phyloP scores from a whole-genome alignment of 345 rosid genomes.

The Luvunga scandens region DNA sequence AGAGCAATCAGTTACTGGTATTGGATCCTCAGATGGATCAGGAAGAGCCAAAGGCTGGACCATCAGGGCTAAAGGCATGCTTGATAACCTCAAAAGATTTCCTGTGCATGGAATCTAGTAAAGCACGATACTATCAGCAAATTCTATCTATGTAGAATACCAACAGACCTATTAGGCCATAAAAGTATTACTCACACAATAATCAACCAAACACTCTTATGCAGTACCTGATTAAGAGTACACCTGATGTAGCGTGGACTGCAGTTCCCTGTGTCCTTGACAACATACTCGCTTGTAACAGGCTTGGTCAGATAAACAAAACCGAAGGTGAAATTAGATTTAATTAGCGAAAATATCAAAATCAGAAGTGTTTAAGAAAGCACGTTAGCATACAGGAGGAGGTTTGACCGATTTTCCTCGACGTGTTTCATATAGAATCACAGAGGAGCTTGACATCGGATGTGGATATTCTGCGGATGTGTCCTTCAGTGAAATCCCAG shows the following conservation, averaged over 20 bases:
- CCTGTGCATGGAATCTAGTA: conserved; percentile 22
- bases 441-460: conserved; percentile 7
- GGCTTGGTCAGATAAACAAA: conserved; percentile 3
- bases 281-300: conserved; percentile 14
- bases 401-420: conserved; percentile 12
- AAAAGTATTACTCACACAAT: neutral
- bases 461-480: neutral
- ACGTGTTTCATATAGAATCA: conserved; percentile 15
- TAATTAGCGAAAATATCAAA: neutral
- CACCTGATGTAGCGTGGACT: conserved; percentile 28
- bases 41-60: conserved; percentile 23
- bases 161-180: neutral
- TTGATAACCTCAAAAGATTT: conserved; percentile 16
- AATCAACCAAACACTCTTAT: neutral
- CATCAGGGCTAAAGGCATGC: conserved; percentile 18
- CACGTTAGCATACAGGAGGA: conserved; percentile 9
- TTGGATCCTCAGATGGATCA: conserved; percentile 28
- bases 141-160: neutral
- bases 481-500: neutral
- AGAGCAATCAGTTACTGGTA: conserved; percentile 3
- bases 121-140: neutral
- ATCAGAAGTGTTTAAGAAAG: neutral
- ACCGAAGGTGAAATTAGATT: neutral
- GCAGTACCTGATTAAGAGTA: conserved; percentile 22
- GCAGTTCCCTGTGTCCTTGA: conserved; percentile 23